phyloP scores from a whole-genome alignment of 1,139 yeast genomes.

The Zygosaccharomyces pseudobailii region DNA sequence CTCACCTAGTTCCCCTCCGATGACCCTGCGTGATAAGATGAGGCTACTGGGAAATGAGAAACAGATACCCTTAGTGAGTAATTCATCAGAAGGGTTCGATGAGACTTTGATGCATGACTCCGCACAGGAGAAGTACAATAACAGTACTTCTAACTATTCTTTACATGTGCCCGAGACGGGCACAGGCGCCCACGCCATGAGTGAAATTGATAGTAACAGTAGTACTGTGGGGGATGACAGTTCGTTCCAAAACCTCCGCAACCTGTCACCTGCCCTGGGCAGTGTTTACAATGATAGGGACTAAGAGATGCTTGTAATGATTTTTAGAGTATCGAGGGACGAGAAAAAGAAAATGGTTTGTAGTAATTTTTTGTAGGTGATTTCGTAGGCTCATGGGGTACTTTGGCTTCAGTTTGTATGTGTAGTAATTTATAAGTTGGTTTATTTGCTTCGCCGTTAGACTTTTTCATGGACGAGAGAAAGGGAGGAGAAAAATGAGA shows the following conservation, averaged over 20 bases:
- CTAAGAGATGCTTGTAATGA: background rate
- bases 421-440: background rate
- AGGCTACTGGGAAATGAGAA: conserved; percentile 23
- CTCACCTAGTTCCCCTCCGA: conserved; percentile 25
- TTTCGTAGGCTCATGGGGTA: background rate
- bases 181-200: conserved; percentile 5
- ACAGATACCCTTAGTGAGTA: conserved; percentile 5
- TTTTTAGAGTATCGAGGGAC: background rate
- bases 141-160: conserved; percentile 1
- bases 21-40: conserved; percentile 30
- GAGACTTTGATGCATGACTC: conserved; percentile 5
- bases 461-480: background rate
- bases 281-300: conserved; percentile 10
- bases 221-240: conserved; percentile 31
- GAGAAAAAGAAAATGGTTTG: background rate
- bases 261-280: conserved; percentile 19
- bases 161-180: background rate
- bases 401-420: background rate
- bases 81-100: conserved; percentile 8
- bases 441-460: background rate
- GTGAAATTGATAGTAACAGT: conserved; percentile 25
- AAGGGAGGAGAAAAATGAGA: background rate
- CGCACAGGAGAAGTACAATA: background rate
- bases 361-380: background rate
- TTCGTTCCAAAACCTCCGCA: conserved; percentile 23